Percentiles rank a stretch among this genome's conserved stretches.
Conservation (phyloP, 331 rosid genomes). For the Telfairia occidentalis region DNA sequence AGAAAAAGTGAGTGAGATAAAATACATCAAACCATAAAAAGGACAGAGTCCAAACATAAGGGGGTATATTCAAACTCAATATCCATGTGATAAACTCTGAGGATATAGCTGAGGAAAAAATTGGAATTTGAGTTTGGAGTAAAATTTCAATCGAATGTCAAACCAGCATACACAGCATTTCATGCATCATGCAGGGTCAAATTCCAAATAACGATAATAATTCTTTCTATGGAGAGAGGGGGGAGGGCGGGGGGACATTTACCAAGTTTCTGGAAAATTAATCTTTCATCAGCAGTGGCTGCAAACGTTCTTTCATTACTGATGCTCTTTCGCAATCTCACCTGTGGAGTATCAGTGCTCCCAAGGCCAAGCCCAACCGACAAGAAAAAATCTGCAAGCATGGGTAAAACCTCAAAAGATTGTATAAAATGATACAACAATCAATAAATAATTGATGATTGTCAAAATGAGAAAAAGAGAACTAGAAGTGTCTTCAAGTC, state of each 20-base stretch:
- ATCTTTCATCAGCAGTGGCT: slow-evolving; percentile 50
- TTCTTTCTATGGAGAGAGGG: background rate
- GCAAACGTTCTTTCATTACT: slow-evolving; percentile 84
- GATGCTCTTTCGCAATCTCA: slow-evolving; percentile 60
- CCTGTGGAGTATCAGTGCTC: slow-evolving; percentile 53
- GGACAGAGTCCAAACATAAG: background rate
- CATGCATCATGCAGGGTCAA: background rate
- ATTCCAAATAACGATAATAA: background rate
- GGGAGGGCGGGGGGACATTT: background rate
- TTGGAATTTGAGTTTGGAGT: background rate
- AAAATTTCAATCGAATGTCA: background rate
- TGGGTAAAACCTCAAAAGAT: slow-evolving; percentile 10
- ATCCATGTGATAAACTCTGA: background rate
- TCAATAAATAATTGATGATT: background rate
- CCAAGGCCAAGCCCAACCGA: slow-evolving; percentile 90
- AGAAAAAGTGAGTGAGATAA: background rate
- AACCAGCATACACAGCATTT: background rate
- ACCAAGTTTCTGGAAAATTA: slow-evolving; percentile 46
- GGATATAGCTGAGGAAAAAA: background rate
- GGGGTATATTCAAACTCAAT: background rate
- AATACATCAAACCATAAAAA: background rate
- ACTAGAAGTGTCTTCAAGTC: background rate
- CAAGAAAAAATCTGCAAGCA: slow-evolving; percentile 59
- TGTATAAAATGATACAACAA: slow-evolving; percentile 3
- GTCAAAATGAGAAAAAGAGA: too few species aligned